Evolutionary conservation across 176 grass and related monocot species (phyloP), one percentile per base, ranked within the genome.

Genomic region (Leersia perrieri): DNA sequence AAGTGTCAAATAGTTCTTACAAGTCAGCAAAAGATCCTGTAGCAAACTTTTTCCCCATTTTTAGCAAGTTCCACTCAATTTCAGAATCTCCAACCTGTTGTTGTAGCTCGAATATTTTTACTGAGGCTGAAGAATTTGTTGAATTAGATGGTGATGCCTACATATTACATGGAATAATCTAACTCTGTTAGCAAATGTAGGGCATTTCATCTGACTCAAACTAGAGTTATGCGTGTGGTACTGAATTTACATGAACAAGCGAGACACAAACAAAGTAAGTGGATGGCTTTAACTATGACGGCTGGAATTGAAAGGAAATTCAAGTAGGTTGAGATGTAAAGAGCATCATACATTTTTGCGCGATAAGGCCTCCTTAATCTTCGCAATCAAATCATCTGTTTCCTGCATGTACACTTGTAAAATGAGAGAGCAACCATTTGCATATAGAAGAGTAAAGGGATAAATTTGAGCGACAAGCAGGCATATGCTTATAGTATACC

Each of bases 11-110:
- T 22, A 74, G 75, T 84, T 85, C 87, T 90, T 89, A 97, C 94
- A 94, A 82, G 63, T 97, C 90, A 23, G 85, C 89, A 81, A 79
- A 92, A 78, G 92, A 94, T 51, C 90, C 90, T 60, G 85, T 74
- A 23, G 85, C 85, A 80, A 90, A 85, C 70, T 75, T 92, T 34
- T 92, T 83, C 51, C 74, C 86, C 53, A 63, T 78, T 63, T 78
- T 78, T 87, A 97, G 66, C 77, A 85, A 65, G 74, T 12, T 94
- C 77, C 30, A 75, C 40, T 89, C 80, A 16, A 94, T 92, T 89
- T 94, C 90, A 68, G 53, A 87, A 64, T 92, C 89, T 76, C 30
- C 73, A 80, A 80, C 38, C 65, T 85, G 90, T 70, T 81, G 35
- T 60, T 76, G 73, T 33, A 92, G 49, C 72, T 77, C 79, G 63